Evolutionary conservation across 305 asterid species (phyloP).

Genomic region (Fraxinus angustifolia): DNA sequence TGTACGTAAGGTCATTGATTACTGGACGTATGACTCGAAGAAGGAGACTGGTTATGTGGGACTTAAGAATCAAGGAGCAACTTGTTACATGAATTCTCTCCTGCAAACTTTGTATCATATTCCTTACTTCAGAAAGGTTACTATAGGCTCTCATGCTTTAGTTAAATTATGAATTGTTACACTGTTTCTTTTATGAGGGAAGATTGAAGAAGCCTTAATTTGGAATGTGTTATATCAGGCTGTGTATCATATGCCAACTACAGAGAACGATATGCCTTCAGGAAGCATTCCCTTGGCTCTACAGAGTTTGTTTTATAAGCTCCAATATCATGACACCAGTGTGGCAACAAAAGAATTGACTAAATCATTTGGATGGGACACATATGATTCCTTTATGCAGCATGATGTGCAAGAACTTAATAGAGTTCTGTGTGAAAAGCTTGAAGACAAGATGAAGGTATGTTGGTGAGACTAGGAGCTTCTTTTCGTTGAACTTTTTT

Average conservation of each 20-base stretch:
- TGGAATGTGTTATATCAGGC: conserved; percentile 49
- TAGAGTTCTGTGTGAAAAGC: conserved; percentile 85
- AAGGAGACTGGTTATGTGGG: conserved; percentile 94
- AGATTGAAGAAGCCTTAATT: conserved; percentile 28
- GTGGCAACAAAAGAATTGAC: conserved; percentile 93
- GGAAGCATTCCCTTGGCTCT: conserved; percentile 91
- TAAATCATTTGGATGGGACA: conserved; percentile 96
- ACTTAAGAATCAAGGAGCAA: conserved; percentile 94
- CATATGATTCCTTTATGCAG: conserved; percentile 90
- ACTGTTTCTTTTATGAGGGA: conserved; percentile 16
- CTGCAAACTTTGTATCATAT: conserved; percentile 84
- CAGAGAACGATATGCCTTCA: conserved; percentile 86
- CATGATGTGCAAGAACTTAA: conserved; percentile 97
- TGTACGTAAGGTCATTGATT: conserved; percentile 71
- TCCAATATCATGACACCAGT: conserved; percentile 77
- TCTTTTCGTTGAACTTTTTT: conserved; percentile 4
- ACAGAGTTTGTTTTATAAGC: conserved; percentile 91
- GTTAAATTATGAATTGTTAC: conserved; percentile 16
- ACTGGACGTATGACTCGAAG: conserved; percentile 82
- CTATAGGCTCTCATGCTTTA: conserved; percentile 17
- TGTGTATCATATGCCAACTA: conserved; percentile 97
- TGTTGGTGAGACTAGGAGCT: conserved; percentile 8
- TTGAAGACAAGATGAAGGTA: conserved; percentile 97
- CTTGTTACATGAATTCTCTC: conserved; percentile 93
- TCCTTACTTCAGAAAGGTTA: conserved; percentile 90